phyloP scores from a whole-genome alignment of 306 rosid species.

The Quercus berberidifolia region DNA sequence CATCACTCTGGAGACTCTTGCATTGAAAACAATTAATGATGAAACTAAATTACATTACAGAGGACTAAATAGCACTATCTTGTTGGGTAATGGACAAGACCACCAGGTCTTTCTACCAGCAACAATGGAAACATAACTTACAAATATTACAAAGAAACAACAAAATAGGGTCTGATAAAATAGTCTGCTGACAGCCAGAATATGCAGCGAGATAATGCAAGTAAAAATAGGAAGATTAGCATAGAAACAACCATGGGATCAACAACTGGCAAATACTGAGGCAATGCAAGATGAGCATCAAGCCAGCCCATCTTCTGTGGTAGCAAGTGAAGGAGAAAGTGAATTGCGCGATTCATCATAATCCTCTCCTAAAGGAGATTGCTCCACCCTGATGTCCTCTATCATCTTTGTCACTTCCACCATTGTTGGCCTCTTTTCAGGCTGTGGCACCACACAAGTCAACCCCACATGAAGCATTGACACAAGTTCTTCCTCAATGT shows the following conservation, averaged over 20 bases:
- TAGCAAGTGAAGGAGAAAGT: slow-evolving; percentile 77
- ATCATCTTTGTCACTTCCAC: slow-evolving; percentile 79
- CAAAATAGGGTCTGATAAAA: slow-evolving; percentile 17
- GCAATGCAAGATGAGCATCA: slow-evolving; percentile 16
- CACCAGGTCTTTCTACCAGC: slow-evolving; percentile 19
- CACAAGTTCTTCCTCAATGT: slow-evolving; percentile 97
- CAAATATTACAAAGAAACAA: slow-evolving; percentile 51
- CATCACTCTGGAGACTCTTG: background rate
- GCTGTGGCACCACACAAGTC: slow-evolving; percentile 65
- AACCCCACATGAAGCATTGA: slow-evolving; percentile 88
- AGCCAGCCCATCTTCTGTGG: slow-evolving; percentile 90
- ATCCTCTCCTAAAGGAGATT: slow-evolving; percentile 88
- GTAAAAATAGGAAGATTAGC: slow-evolving; percentile 17
- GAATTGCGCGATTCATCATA: slow-evolving; percentile 86
- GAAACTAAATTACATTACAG: slow-evolving; percentile 32
- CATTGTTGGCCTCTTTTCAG: slow-evolving; percentile 95
- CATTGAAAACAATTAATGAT: background rate
- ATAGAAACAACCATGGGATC: slow-evolving; percentile 1
- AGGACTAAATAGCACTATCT: slow-evolving; percentile 26
- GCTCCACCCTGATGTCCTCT: slow-evolving; percentile 93
- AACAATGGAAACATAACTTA: slow-evolving; percentile 27
- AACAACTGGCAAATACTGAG: slow-evolving; percentile 1
- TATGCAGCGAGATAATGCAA: slow-evolving; percentile 50
- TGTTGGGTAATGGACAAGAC: slow-evolving; percentile 26
- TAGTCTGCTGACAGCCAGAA: slow-evolving; percentile 15